A percentile compares a stretch with the other conserved stretches of the same genome.
phyloP scores from a whole-genome alignment of 495 filamentous ascomycete species.

The Penicillium maclennaniae region DNA sequence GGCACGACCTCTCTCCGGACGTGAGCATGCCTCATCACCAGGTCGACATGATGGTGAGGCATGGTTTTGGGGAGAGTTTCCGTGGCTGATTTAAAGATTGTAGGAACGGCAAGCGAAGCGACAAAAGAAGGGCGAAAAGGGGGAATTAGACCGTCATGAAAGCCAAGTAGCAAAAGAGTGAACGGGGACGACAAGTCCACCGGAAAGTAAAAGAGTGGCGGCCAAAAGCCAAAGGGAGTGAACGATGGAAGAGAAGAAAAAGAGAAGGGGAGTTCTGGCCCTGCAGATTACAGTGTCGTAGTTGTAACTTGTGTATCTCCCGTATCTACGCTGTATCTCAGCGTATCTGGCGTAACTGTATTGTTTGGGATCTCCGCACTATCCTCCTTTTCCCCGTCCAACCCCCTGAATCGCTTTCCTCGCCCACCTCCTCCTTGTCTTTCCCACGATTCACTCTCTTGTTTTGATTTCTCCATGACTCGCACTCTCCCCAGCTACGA shows the following conservation, averaged over 20 bases:
- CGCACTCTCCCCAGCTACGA: background rate
- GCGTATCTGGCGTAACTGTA: background rate
- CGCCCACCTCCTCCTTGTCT: background rate
- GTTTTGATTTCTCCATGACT: background rate
- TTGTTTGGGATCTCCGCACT: slow-evolving; percentile 7
- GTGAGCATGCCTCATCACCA: slow-evolving; percentile 21
- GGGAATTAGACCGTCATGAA: slow-evolving; percentile 17
- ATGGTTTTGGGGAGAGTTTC: slow-evolving; percentile 18
- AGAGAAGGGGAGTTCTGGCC: slow-evolving; percentile 20
- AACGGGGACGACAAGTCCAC: slow-evolving; percentile 21
- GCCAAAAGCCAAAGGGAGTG: slow-evolving; percentile 27
- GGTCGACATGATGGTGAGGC: slow-evolving; percentile 32
- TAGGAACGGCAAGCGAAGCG: slow-evolving; percentile 3
- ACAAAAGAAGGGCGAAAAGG: slow-evolving; percentile 4
- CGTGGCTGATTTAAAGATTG: background rate
- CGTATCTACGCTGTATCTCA: background rate
- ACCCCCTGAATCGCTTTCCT: slow-evolving; percentile 2
- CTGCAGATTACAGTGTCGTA: background rate
- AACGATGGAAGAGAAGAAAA: slow-evolving; percentile 18
- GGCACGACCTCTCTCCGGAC: slow-evolving; percentile 30
- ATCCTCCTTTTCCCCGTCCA: background rate
- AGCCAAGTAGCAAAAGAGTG: slow-evolving; percentile 28
- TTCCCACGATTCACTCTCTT: background rate
- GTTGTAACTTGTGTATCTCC: background rate
- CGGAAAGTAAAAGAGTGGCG: slow-evolving; percentile 30